Evolutionary conservation across 176 grass and related monocot genomes (phyloP), one percentile per base, ranked within the genome.

Genomic region (Oryza australiensis): DNA sequence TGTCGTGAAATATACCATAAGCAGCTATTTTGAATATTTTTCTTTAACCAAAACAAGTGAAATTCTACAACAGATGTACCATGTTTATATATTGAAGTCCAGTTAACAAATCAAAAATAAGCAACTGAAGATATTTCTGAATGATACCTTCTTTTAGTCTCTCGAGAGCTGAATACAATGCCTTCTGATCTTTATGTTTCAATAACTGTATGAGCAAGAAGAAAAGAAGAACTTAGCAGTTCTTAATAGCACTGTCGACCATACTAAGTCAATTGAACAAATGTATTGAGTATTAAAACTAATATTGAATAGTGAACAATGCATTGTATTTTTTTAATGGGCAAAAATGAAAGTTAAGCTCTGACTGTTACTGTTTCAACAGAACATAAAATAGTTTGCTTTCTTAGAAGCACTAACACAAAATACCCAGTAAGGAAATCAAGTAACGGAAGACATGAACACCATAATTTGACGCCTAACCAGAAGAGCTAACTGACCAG

Each of bases 71-170:
- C 22, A 34, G 24, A 45, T 64, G 53, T 78, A 51, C 18, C 22
- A 24, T 10, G 5, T 67, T 71, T 64, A 78, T 43, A 63, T 60
- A 79, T 16, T 70, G 14, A 34, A 46, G 3, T 64, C 20, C 22
- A 2, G 30, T 3, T 64, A 33, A 37, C 57, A 86, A 80, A 18
- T 80, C 69, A 1, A 35, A 7, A n/a, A 9, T 10, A 60, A 53
- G 13, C 15, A 62, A 49, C 28, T n/a, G 43, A 68, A 60, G 26
- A 30, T 72, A 16, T 64, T 40, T 35, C 40, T 60, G 51, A 87
- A 75, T 37, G 5, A 27, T 77, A 94, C 92, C 92, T 92, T 89
- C 92, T 87, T 94, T 94, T 49, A 94, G 71, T 82, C 89, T 94
- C 71, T 85, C 80, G 69, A 94, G 66, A 86, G 89, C 84, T 65